Base-by-base conservation (phyloP, 306 rosid genomes). In the Crotalaria pallida region DNA sequence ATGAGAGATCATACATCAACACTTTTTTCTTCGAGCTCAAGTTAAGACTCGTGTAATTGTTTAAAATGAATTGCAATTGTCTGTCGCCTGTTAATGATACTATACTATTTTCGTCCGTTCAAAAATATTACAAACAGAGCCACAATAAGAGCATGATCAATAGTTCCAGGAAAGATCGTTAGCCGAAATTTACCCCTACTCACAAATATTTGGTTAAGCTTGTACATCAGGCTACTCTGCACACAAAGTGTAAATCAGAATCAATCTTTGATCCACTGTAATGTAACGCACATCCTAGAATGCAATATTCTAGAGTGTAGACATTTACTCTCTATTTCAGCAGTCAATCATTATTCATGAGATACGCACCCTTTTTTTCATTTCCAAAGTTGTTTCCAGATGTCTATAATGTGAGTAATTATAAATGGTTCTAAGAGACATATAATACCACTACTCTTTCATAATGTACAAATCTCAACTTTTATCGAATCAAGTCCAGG, bases 201-300 rank as follows among this genome's bases (percentile, higher is more conserved):
- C 3, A 74, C 88, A 59, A 61, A 70, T 74, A 85, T 55, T 83
- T 89, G 88, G 73, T 80, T 77, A 76, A 92, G 89, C 81, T 89
- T 89, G 81, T 92, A 76, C 98, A 89, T 87, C 67, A 89, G 88
- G 82, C 94, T 87, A 73, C 89, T 84, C 96, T 92, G 98, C 94
- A 82, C 94, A 82, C 5, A 67, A 23, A 58, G 10, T 0, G 53
- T 2, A 58, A 13, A 15, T n/a, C 40, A 40, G 3, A 52, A 47
- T 75, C 71, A 65, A 29, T 65, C n/a, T 36, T 29, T 24, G 3
- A 77, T 50, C 48, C 17, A 1, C 26, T 56, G 15, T 1, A 67
- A 27, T 16, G 72, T 11, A 43, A 65, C 43, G 43, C 62, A 65
- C 65, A 50, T 50, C 31, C 16, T 27, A 52, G 6, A 27, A 5